Conservation (phyloP, 2,329 filamentous ascomycete genomes). For the Fusarium sp. region DNA sequence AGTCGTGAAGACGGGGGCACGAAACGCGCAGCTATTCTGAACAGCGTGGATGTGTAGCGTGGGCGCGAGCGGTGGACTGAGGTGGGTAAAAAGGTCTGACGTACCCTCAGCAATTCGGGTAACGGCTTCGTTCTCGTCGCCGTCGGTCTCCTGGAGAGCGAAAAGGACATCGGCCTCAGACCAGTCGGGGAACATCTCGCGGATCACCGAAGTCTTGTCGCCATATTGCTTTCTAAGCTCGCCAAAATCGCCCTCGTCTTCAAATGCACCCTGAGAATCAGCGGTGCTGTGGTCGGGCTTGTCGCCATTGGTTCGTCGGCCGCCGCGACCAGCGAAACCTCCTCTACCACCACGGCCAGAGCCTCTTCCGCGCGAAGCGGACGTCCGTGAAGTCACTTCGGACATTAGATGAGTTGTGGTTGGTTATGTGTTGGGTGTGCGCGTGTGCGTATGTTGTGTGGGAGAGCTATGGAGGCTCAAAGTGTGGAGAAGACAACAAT, state of each 20-base stretch:
- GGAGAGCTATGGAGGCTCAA: slow-evolving; percentile 50
- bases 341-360: slow-evolving; percentile 88
- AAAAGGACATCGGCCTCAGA: slow-evolving; percentile 95
- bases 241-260: slow-evolving; percentile 92
- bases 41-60: slow-evolving; percentile 31
- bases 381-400: slow-evolving; percentile 89
- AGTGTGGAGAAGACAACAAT: slow-evolving; percentile 52
- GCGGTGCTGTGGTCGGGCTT: slow-evolving; percentile 69
- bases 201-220: slow-evolving; percentile 83
- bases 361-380: slow-evolving; percentile 90
- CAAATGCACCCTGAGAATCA: slow-evolving; percentile 71
- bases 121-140: slow-evolving; percentile 81
- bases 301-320: slow-evolving; percentile 84
- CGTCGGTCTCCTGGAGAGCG: slow-evolving; percentile 89
- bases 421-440: slow-evolving; percentile 53
- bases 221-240: slow-evolving; percentile 93
- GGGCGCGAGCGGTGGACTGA: slow-evolving; percentile 34
- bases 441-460: slow-evolving; percentile 41
- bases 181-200: slow-evolving; percentile 96
- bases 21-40: slow-evolving; percentile 21
- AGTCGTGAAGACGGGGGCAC: slow-evolving; percentile 1
- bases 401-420: slow-evolving; percentile 79
- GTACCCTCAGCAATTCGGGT: slow-evolving; percentile 85
- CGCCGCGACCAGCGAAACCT: slow-evolving; percentile 80
- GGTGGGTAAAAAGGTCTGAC: slow-evolving; percentile 44